phyloP scores from a whole-genome alignment of 2,329 filamentous ascomycete species.

The Beauveria scarabaeidicola region DNA sequence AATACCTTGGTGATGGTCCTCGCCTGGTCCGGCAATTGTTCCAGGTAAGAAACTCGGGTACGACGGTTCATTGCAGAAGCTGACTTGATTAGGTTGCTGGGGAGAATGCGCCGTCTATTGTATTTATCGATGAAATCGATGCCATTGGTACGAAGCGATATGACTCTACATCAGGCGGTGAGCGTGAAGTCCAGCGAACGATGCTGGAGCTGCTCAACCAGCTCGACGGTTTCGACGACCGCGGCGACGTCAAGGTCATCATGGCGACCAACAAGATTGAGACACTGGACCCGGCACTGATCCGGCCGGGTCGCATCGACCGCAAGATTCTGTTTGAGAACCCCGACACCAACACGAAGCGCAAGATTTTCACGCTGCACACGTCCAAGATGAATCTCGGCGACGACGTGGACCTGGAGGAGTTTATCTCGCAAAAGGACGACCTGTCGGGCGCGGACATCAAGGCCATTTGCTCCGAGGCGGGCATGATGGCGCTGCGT shows the following conservation, averaged over 20 bases:
- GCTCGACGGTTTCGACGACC: slow-evolving; percentile 96
- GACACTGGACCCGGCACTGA: slow-evolving; percentile 88
- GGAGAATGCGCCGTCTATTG: slow-evolving; percentile 92
- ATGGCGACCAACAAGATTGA: slow-evolving; percentile 99
- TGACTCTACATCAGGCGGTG: slow-evolving; percentile 92
- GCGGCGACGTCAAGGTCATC: slow-evolving; percentile 97
- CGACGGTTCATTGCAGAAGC: background rate
- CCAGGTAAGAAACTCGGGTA: slow-evolving; percentile 44
- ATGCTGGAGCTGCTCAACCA: slow-evolving; percentile 99
- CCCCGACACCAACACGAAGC: slow-evolving; percentile 73
- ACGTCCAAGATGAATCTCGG: slow-evolving; percentile 98
- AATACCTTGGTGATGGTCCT: slow-evolving; percentile 94
- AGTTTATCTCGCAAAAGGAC: slow-evolving; percentile 98
- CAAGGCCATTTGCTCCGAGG: slow-evolving; percentile 97
- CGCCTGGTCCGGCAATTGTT: slow-evolving; percentile 92
- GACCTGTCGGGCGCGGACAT: slow-evolving; percentile 96
- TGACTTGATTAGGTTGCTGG: slow-evolving; percentile 59
- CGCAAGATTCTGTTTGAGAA: slow-evolving; percentile 81
- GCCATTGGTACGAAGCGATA: slow-evolving; percentile 98
- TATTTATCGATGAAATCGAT: slow-evolving; percentile 99
- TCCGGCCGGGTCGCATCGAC: slow-evolving; percentile 95
- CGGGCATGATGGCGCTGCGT: slow-evolving; percentile 84
- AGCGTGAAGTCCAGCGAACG: slow-evolving; percentile 94
- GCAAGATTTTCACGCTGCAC: slow-evolving; percentile 98
- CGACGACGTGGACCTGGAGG: slow-evolving; percentile 94